These are phyloP conservation scores for Bryoerythrophyllum caledonicum DNA, from an alignment of 225 moss, liverwort and hornwort species.

Conservation along the genomic window DNA sequence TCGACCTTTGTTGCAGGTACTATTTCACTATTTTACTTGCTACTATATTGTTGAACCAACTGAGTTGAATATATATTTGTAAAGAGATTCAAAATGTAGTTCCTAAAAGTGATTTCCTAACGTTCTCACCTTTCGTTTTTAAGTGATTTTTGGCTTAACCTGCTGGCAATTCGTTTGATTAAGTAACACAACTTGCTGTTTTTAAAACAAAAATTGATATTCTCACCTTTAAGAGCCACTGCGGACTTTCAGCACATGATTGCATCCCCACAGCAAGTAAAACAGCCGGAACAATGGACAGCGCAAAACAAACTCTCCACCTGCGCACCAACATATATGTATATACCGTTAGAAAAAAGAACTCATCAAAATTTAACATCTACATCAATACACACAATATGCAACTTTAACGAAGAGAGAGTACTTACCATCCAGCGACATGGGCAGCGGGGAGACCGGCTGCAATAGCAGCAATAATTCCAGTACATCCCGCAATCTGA, in stretches of 20 bases:
- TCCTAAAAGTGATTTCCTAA: too few relatives aligned
- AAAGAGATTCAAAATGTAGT: too few relatives aligned
- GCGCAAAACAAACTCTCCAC: constrained; percentile 56
- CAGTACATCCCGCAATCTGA: constrained; percentile 56
- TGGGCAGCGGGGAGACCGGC: constrained; percentile 51
- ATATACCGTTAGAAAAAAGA: neutral
- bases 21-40: neutral
- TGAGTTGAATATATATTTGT: too few relatives aligned
- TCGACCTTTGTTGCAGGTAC: neutral
- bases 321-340: constrained; percentile 15
- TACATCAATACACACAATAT: too few relatives aligned
- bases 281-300: constrained; percentile 50
- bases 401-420: too few relatives aligned
- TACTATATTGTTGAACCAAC: neutral
- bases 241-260: constrained; percentile 55
- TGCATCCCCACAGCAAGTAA: constrained; percentile 51
- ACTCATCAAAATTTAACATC: too few relatives aligned
- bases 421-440: constrained; percentile 46
- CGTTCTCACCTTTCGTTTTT: too few relatives aligned
- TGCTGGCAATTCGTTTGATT: too few relatives aligned
- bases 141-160: too few relatives aligned
- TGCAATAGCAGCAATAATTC: constrained; percentile 47
- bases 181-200: too few relatives aligned
- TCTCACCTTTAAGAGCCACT: constrained; percentile 61
- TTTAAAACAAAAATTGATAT: too few relatives aligned